Conservation (phyloP, 2,329 filamentous ascomycete species). For the Arthrobotrys pseudoclavata region DNA sequence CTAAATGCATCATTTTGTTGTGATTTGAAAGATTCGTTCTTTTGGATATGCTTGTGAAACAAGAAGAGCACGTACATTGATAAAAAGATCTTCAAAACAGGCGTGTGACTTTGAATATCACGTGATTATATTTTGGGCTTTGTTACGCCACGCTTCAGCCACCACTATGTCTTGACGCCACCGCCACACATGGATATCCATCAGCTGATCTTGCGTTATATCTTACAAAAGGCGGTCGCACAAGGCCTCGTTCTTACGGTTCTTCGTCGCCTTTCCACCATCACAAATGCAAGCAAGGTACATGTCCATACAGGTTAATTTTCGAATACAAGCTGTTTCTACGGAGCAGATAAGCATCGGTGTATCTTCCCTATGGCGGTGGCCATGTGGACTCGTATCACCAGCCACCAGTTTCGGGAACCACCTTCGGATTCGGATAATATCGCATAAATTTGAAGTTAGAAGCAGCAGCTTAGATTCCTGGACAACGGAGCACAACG, state of each 20-base stretch:
- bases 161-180: not conserved
- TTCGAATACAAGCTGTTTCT: not conserved
- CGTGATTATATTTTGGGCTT: too few species aligned
- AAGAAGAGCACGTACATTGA: too few species aligned
- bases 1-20: too few species aligned
- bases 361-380: not conserved
- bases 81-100: too few species aligned
- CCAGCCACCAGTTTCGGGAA: constrained; percentile 4
- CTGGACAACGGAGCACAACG: constrained; percentile 8
- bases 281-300: not conserved
- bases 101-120: too few species aligned
- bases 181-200: too few species aligned
- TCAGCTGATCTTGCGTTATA: too few species aligned
- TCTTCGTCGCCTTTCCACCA: not conserved
- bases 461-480: constrained; percentile 4
- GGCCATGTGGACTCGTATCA: constrained; percentile 13
- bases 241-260: not conserved
- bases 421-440: not conserved
- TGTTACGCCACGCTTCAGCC: too few species aligned
- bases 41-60: too few species aligned
- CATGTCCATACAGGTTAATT: not conserved
- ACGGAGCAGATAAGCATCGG: too few species aligned
- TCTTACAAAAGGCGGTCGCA: not conserved
- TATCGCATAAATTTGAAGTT: constrained; percentile 11
- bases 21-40: too few species aligned